These are phyloP conservation scores for Nidularia sp. DNA, from an alignment of 768 basidiomycete species.

Conservation along the genomic window DNA sequence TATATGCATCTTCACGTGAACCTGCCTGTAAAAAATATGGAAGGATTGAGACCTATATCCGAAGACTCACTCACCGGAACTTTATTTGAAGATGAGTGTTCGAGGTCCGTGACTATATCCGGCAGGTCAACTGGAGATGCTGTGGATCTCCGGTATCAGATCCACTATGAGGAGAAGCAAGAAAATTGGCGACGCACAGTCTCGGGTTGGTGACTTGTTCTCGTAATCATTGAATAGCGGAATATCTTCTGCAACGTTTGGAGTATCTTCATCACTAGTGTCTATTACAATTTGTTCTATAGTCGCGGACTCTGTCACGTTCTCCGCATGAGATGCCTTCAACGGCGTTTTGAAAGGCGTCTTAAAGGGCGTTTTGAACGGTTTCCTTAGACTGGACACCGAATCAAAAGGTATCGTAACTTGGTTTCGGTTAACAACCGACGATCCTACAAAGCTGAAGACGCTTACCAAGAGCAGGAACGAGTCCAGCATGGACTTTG, in stretches of 20 bases:
- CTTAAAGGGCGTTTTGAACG: slow-evolving; percentile 43
- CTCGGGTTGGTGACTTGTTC: too few relatives aligned
- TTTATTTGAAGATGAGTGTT: slow-evolving; percentile 17
- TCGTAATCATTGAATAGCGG: too few relatives aligned
- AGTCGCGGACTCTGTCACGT: neutral
- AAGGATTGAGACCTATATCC: neutral
- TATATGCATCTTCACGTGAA: slow-evolving; percentile 30
- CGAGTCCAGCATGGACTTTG: slow-evolving; percentile 19
- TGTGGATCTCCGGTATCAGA: too few relatives aligned
- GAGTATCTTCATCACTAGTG: too few relatives aligned
- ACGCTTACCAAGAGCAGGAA: slow-evolving; percentile 25
- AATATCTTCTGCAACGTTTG: too few relatives aligned
- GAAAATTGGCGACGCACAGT: too few relatives aligned
- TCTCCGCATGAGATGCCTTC: neutral
- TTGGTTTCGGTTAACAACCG: slow-evolving; percentile 7
- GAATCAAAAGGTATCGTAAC: slow-evolving; percentile 48
- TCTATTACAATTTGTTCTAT: neutral
- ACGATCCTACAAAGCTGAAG: neutral
- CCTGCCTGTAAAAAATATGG: slow-evolving; percentile 18
- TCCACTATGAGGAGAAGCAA: too few relatives aligned
- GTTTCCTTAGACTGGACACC: slow-evolving; percentile 37
- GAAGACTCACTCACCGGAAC: slow-evolving; percentile 5
- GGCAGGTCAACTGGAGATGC: neutral
- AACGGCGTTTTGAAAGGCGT: slow-evolving; percentile 24
- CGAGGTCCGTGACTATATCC: slow-evolving; percentile 12